These are phyloP conservation scores for Hippophae rhamnoides DNA, from an alignment of 306 rosid genomes.

Conservation along the genomic window DNA sequence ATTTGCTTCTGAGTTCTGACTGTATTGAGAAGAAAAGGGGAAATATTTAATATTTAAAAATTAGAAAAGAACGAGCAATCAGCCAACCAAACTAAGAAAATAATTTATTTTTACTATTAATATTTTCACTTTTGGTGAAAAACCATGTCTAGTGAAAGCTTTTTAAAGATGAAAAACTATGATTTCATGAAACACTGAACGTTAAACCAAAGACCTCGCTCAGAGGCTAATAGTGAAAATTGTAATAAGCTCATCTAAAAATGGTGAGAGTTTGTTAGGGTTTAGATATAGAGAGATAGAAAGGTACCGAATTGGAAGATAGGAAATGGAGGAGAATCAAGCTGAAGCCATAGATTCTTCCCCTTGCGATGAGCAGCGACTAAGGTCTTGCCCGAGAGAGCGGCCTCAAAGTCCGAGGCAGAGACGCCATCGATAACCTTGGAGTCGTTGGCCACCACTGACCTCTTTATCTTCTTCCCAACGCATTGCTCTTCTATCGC, in stretches of 20 bases:
- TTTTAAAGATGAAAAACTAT: too few relatives aligned
- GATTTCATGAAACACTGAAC: too few relatives aligned
- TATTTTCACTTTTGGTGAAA: too few relatives aligned
- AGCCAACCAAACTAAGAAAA: too few relatives aligned
- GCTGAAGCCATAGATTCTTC: conserved; percentile 82
- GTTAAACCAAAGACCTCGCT: too few relatives aligned
- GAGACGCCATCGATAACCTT: conserved; percentile 79
- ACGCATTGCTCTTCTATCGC: conserved; percentile 69
- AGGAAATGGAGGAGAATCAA: conserved; percentile 89
- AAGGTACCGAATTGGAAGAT: conserved; percentile 78
- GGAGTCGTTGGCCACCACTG: conserved; percentile 59
- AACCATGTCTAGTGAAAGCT: too few relatives aligned
- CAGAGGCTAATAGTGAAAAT: too few relatives aligned
- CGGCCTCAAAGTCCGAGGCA: conserved; percentile 60
- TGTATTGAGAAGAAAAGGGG: too few relatives aligned
- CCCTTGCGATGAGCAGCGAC: conserved; percentile 85
- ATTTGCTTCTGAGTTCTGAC: too few relatives aligned
- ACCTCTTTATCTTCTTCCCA: conserved; percentile 61
- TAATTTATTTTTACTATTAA: too few relatives aligned
- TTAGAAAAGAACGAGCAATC: too few relatives aligned
- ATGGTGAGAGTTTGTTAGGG: conserved; percentile 24
- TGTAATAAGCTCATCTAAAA: not conserved
- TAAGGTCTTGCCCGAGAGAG: conserved; percentile 58
- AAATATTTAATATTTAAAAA: too few relatives aligned
- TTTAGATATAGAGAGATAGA: not conserved